Evolutionary conservation across 768 basidiomycete species (phyloP), one percentile per base, ranked within the genome.

Genomic region (Termitomyces sp.): DNA sequence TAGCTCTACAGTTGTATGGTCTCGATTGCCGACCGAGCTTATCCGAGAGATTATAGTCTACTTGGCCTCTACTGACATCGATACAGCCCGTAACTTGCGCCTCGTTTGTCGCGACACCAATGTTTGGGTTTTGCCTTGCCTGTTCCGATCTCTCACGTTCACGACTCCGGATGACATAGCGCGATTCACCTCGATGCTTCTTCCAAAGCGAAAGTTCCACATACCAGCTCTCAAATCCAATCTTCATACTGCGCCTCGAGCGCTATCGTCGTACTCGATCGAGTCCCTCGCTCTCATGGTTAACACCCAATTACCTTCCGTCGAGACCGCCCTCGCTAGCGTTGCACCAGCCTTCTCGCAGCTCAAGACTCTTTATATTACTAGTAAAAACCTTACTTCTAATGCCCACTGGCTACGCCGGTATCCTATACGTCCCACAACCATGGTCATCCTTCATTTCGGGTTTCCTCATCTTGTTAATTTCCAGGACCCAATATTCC

Each of bases 401-500:
- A 70, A 75, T 50, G 73, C 71, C 0, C 71, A 72, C 51, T 75
- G 75, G 73, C 63, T 76, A 9, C 68, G 75, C 1, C 58, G 65
- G 47, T 67, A 75, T 60, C 61, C 69, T 24, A 69, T 73, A 24
- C 67, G 63, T 18, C 73, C 73, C 4, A 61, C 53, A 20, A 51
- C 64, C 34, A 63, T 76, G 54, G 66, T 75, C 58, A 62, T 76
- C 15, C 33, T 73, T 0, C 75, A 75, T 55, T 70, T 72, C 57
- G 73, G 73, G 45, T 67, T 66, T 45, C 73, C 75, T 0, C 66
- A 67, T 31, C 67, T 66, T 12, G 69, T 75, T 58, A 71, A 73
- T 58, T 76, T 71, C 61, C 63, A 61, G 48, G 73, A 76, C 52
- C 69, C 73, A 9, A 61, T 75, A 37, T 72, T 75, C 60, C 52